Conservation (phyloP, 2,329 filamentous ascomycete species). For the Ceratocystis lukuohia region DNA sequence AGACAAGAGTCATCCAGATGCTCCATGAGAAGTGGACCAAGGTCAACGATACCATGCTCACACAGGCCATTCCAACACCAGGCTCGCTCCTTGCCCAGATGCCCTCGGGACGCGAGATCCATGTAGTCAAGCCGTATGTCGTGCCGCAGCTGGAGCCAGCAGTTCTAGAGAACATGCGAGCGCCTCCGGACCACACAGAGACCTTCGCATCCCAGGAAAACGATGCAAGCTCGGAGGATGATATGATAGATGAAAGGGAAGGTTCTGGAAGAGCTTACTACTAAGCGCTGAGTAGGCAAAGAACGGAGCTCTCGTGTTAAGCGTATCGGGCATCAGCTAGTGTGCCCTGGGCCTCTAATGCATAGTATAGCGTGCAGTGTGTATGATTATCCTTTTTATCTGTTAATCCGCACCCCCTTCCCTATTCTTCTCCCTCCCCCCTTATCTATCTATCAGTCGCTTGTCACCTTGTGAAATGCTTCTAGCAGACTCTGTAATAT, state of each 20-base stretch:
- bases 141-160: conserved; percentile 52
- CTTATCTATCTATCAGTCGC: neutral
- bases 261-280: conserved; percentile 20
- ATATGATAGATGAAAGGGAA: conserved; percentile 30
- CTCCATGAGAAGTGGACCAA: conserved; percentile 80
- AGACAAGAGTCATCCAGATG: conserved; percentile 74
- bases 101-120: conserved; percentile 79
- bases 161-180: conserved; percentile 37
- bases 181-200: conserved; percentile 33
- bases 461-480: neutral
- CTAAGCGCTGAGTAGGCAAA: neutral
- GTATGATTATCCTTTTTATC: neutral
- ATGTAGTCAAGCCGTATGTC: conserved; percentile 54
- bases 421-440: too few species aligned
- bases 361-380: neutral
- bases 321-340: neutral
- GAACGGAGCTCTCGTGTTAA: neutral
- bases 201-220: conserved; percentile 31
- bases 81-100: conserved; percentile 62
- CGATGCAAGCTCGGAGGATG: conserved; percentile 35
- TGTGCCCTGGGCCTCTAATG: neutral
- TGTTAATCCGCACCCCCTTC: neutral
- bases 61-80: conserved; percentile 59
- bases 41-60: conserved; percentile 83
- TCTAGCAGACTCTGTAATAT: neutral